Evolutionary conservation across 2,329 filamentous ascomycete species (phyloP), one percentile per base, ranked within the genome.

Genomic region (Phyllosticta citribraziliensis): DNA sequence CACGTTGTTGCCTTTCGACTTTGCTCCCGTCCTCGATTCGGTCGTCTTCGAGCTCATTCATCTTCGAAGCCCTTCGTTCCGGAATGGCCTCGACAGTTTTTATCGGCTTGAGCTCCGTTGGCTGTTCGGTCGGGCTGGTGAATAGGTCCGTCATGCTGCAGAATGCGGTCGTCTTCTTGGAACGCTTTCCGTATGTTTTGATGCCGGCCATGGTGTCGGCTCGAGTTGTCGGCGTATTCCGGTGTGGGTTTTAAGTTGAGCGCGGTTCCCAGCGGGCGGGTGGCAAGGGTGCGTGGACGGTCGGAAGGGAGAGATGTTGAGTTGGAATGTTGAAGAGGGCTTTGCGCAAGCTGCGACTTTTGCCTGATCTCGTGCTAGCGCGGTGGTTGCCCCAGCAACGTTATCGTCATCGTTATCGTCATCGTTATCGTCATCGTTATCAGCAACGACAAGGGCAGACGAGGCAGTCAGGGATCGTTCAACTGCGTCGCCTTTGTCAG

Each of bases 171-270:
- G 9, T 51, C 5, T 24, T n/a, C 22, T 62, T 62, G 8, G 60
- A 56, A 5, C 30, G 51, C 52, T 58, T 62, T 14, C 60, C 60
- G 24, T 62, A 62, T 4, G 53, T 51, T 25, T 58, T 62, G 3
- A 53, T 17, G 51, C 55, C 55, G 4, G 60, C 55, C 60, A 62
- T 60, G 22, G 12, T 55, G 19, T 50, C 17, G 50, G 2, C n/a
- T 22, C 17, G 33, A 47, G 22, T 40, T 14, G 12, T 22, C 22
- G 22, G 3, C 22, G 22, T 22, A 3, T 22, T 22, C 22, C 22
- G 14, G 12, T 5, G 14, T 40, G 5, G 33, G 2, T 40, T 20
- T 52, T 25, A 20, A 20, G 47, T 51, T 22, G 22, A 2, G 22
- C 22, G 22, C 22, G 22, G 22, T 22, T 22, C 22, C 22, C 22